A percentile compares a stretch with the other conserved stretches of the same genome.
Evolutionary conservation across 78 protist genomes (phyloP).

Genomic region (Dictyostelium intermedium): DNA sequence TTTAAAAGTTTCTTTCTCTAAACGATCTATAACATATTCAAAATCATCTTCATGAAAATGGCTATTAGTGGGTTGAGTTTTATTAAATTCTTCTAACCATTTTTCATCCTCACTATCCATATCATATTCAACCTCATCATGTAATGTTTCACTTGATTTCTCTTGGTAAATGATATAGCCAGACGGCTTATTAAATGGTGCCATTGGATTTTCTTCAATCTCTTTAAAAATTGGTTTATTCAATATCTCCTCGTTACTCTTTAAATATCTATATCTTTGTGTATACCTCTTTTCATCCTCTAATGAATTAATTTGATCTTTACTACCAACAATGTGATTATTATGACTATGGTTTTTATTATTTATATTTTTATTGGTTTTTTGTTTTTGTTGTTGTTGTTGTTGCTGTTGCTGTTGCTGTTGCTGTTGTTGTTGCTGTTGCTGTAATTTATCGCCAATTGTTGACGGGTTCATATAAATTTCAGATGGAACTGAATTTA

Average conservation of each 20-base stretch:
- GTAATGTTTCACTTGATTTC: conserved; percentile 25
- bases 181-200: conserved; percentile 41
- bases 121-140: conserved; percentile 63
- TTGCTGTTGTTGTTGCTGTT: too few species aligned
- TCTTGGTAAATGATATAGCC: conserved; percentile 46
- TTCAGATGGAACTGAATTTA: background rate
- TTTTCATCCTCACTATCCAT: conserved; percentile 79
- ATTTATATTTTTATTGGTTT: too few species aligned
- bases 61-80: background rate
- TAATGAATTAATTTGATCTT: conserved; percentile 20
- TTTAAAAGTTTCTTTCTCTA: conserved; percentile 82
- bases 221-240: conserved; percentile 37
- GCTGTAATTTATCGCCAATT: too few species aligned
- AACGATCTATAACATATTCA: conserved; percentile 76
- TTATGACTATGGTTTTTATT: background rate
- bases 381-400: too few species aligned
- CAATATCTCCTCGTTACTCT: conserved; percentile 13
- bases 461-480: background rate
- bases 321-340: background rate
- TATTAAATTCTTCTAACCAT: conserved; percentile 44
- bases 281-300: conserved; percentile 43
- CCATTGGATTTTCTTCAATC: background rate
- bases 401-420: too few species aligned
- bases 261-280: conserved; percentile 39
- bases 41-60: conserved; percentile 65